These are phyloP conservation scores for Spathaspora gorwiae DNA, from an alignment of 805 yeast species.

Conservation along the genomic window DNA sequence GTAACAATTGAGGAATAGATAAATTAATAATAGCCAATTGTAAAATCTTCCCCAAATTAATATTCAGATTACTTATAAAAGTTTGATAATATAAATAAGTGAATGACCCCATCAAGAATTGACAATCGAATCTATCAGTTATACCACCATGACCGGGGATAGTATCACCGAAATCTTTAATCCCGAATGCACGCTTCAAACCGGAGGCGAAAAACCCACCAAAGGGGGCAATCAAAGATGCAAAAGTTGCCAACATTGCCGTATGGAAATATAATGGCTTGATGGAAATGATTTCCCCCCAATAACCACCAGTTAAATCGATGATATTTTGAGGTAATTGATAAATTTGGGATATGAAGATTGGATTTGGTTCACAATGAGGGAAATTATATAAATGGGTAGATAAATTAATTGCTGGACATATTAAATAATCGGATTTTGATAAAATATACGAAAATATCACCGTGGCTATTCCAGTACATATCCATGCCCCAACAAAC, in stretches of 20 bases:
- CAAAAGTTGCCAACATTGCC: conserved; percentile 82
- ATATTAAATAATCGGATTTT: conserved; percentile 70
- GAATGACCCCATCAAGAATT: conserved; percentile 95
- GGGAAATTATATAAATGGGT: conserved; percentile 59
- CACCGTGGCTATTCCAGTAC: conserved; percentile 75
- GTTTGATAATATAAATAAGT: conserved; percentile 90
- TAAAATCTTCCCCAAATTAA: conserved; percentile 68
- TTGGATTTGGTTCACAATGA: conserved; percentile 80
- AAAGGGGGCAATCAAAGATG: conserved; percentile 95
- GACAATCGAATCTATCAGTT: conserved; percentile 96
- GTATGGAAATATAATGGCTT: conserved; percentile 92
- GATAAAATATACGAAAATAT: conserved; percentile 60
- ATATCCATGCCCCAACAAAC: conserved; percentile 95
- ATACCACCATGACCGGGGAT: conserved; percentile 99
- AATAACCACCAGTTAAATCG: conserved; percentile 23
- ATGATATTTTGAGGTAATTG: conserved; percentile 68
- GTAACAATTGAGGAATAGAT: conserved; percentile 58
- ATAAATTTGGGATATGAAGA: conserved; percentile 77
- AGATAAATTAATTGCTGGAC: conserved; percentile 74
- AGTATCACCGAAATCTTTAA: conserved; percentile 96
- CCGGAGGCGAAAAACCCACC: conserved; percentile 99
- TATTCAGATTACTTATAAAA: conserved; percentile 69
- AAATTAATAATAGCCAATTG: conserved; percentile 74
- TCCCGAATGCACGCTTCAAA: conserved; percentile 92
- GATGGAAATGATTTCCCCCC: conserved; percentile 47